These are phyloP conservation scores for Hemileccinum rubropunctum DNA, from an alignment of 768 basidiomycete species.

Conservation along the genomic window DNA sequence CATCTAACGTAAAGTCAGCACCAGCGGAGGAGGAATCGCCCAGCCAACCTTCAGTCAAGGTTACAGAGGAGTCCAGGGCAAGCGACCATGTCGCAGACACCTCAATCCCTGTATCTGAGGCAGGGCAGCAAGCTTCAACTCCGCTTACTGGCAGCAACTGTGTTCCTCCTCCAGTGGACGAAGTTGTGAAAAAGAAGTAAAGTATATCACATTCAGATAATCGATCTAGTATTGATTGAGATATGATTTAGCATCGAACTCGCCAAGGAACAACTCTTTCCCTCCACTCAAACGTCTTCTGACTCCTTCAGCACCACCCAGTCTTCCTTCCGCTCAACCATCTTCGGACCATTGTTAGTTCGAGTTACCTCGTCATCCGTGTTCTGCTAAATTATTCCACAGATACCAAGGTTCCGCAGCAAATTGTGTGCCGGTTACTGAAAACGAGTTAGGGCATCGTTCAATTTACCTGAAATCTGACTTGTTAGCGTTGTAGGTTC, in stretches of 20 bases:
- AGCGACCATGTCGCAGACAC: neutral
- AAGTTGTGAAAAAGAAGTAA: slow-evolving; percentile 28
- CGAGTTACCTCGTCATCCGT: neutral
- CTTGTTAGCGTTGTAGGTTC: slow-evolving; percentile 16
- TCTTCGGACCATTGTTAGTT: slow-evolving; percentile 65
- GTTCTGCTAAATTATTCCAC: slow-evolving; percentile 3
- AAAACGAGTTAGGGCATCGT: slow-evolving; percentile 21
- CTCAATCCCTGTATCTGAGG: neutral
- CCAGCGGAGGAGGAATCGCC: neutral
- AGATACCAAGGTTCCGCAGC: slow-evolving; percentile 26
- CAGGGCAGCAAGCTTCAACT: slow-evolving; percentile 11
- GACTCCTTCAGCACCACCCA: slow-evolving; percentile 18
- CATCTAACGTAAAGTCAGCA: slow-evolving; percentile 1
- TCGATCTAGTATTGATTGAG: slow-evolving; percentile 4
- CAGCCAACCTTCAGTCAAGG: slow-evolving; percentile 1
- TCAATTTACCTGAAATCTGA: neutral
- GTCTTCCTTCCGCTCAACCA: slow-evolving; percentile 52
- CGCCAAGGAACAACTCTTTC: slow-evolving; percentile 49
- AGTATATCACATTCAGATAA: neutral
- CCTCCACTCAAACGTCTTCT: slow-evolving; percentile 28
- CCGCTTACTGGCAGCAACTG: slow-evolving; percentile 1
- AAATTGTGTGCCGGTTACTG: neutral
- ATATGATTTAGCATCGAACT: slow-evolving; percentile 35
- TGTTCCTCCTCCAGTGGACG: slow-evolving; percentile 11
- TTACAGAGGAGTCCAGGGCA: slow-evolving; percentile 1